Percentiles rank a stretch among this genome's conserved stretches.
Evolutionary conservation across 805 yeast species (phyloP).

Genomic region (Candida argentea): DNA sequence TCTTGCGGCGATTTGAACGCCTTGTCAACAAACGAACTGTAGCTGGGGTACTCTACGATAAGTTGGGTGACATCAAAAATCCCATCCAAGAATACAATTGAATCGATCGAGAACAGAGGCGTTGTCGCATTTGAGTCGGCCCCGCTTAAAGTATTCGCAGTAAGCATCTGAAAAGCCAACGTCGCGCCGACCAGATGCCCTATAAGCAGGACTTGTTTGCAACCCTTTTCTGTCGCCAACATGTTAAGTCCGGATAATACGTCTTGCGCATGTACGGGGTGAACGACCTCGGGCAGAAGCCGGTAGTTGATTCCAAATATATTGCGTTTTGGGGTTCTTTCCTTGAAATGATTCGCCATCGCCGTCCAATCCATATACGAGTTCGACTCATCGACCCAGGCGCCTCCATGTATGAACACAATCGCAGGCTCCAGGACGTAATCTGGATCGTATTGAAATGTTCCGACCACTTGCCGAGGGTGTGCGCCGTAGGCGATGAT

Average conservation of each 20-base stretch:
- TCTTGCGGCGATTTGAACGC: conserved; percentile 35
- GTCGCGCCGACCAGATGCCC: conserved; percentile 87
- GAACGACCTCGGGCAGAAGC: conserved; percentile 49
- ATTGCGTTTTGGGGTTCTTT: conserved; percentile 5
- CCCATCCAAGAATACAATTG: conserved; percentile 50
- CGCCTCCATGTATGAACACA: conserved; percentile 78
- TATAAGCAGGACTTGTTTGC: conserved; percentile 17
- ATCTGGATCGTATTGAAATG: conserved; percentile 11
- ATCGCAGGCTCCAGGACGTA: conserved; percentile 18
- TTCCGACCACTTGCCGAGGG: conserved; percentile 20
- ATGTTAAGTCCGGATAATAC: conserved; percentile 34
- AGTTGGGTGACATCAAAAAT: conserved; percentile 48
- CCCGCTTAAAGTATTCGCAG: no score
- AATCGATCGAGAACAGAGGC: not conserved
- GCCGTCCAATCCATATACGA: conserved; percentile 45
- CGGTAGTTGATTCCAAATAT: conserved; percentile 46
- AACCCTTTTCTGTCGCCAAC: conserved; percentile 14
- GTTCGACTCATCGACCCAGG: conserved; percentile 67
- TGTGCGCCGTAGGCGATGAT: conserved; percentile 19
- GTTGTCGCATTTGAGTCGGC: conserved; percentile 7
- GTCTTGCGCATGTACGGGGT: conserved; percentile 56
- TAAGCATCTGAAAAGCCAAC: conserved; percentile 43
- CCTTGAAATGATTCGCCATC: conserved; percentile 10
- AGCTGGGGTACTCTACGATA: conserved; percentile 51
- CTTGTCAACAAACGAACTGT: conserved; percentile 43